Conservation (phyloP, 331 rosid species). For the Quercus lobata region DNA sequence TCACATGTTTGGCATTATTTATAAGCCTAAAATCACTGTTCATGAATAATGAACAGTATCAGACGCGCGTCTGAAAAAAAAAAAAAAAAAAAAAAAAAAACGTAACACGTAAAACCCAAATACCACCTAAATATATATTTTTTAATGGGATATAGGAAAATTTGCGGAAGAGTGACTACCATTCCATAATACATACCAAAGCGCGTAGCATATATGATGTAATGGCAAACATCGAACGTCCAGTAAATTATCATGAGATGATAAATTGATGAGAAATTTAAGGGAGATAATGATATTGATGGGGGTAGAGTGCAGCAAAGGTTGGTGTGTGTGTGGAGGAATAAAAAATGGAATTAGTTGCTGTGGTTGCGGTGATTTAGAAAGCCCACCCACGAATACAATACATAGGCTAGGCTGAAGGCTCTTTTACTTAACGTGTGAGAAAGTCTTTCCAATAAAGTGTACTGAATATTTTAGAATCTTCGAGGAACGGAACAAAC, state of each 20-base stretch:
- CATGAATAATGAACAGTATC: no score
- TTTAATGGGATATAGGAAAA: no score
- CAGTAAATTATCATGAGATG: slow-evolving; percentile 3
- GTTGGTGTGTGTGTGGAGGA: slow-evolving; percentile 25
- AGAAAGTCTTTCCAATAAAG: slow-evolving; percentile 11
- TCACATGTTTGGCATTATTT: no score
- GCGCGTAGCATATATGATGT: no score
- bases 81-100: no score
- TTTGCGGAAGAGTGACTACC: no score
- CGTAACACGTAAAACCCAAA: no score
- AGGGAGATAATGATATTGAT: slow-evolving; percentile 17
- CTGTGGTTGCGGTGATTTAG: slow-evolving; percentile 38
- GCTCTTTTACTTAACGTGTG: background rate
- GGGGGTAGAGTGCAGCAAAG: slow-evolving; percentile 56
- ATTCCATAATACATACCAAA: no score
- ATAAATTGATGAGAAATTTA: slow-evolving; percentile 22
- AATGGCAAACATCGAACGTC: background rate
- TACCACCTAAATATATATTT: no score
- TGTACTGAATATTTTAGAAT: slow-evolving; percentile 6
- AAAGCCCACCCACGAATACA: slow-evolving; percentile 30
- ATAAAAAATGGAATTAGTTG: slow-evolving; percentile 38
- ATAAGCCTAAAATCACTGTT: no score
- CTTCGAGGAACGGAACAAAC: background rate
- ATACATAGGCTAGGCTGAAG: no score
- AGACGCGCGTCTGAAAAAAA: fast-evolving